These are phyloP conservation scores for Backusella westeae DNA, from an alignment of 192 early-diverging fungal genomes.

Conservation along the genomic window DNA sequence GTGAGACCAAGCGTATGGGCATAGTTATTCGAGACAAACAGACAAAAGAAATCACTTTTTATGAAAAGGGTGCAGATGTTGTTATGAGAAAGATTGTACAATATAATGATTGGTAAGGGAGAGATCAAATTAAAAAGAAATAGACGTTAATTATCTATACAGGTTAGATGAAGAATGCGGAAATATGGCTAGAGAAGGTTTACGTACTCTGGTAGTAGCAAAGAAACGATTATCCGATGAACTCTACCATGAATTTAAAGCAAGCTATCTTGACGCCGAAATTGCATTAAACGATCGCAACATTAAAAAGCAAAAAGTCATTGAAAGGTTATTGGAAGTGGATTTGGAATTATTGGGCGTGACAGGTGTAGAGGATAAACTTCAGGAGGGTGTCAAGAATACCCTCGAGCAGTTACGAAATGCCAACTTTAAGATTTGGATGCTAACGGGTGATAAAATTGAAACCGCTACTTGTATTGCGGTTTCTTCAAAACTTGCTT, in stretches of 20 bases:
- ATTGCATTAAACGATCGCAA: constrained; percentile 70
- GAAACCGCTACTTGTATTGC: constrained; percentile 97
- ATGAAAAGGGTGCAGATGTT: constrained; percentile 92
- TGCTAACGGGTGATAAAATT: constrained; percentile 96
- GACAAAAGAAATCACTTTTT: constrained; percentile 81
- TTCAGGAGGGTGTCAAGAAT: constrained; percentile 89
- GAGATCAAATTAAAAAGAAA: background rate
- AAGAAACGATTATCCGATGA: constrained; percentile 78
- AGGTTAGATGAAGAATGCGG: constrained; percentile 92
- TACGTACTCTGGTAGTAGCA: constrained; percentile 92
- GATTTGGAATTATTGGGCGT: constrained; percentile 90
- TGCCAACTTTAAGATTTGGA: constrained; percentile 93
- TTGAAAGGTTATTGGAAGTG: constrained; percentile 68
- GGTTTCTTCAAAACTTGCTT: constrained; percentile 86
- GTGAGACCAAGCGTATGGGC: constrained; percentile 97
- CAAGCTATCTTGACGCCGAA: constrained; percentile 67
- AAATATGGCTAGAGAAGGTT: constrained; percentile 94
- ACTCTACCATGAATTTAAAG: constrained; percentile 61
- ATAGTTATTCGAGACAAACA: constrained; percentile 74
- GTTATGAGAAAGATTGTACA: constrained; percentile 88
- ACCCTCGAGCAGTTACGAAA: constrained; percentile 89
- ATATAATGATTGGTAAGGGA: constrained; percentile 81
- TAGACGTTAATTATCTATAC: background rate
- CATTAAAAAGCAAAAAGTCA: constrained; percentile 61
- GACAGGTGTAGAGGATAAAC: constrained; percentile 95